Evolutionary conservation across 768 basidiomycete genomes (phyloP), one percentile per base, ranked within the genome.

Genomic region (Agaricus bisporus): DNA sequence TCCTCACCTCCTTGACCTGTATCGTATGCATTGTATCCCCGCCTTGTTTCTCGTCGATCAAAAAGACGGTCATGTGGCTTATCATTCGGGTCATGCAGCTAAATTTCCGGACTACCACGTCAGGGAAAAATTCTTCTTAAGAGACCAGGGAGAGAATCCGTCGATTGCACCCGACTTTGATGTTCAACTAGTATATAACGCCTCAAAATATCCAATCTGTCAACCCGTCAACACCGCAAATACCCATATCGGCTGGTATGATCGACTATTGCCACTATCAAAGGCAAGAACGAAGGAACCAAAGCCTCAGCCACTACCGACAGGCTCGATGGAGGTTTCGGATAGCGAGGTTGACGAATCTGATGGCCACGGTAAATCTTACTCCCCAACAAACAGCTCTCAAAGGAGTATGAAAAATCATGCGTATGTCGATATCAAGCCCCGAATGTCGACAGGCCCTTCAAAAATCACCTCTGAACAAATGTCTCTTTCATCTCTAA

Each of bases 211-310:
- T 58, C 60, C 57, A 8, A 66, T 66, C 35, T 83, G 81, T 61
- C 74, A 68, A 41, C 79, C 85, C 2, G 51, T 76, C 14, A 75
- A 76, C 56, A 39, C 58, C 8, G 59, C 66, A 7, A 65, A 65
- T 29, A 68, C 74, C n/a, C 66, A 62, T 41, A 63, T 65, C 18
- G 88, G 87, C 3, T 88, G 81, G 79, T 89, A 89, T 59, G 87
- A 90, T 57, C 48, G 5, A 32, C 18, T 42, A 12, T 39, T 32
- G 32, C 32, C 28, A 3, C 26, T 35, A 48, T 5, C 20, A 8
- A 35, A 17, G 10, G 39, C n/a, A 26, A 32, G 43, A 48, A 18
- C 41, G 9, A 38, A 20, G 8, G 10, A 39, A 3, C 36, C 20
- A 41, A 49, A 49, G 9, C 37, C 12, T 11, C 36, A 32, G 32